Evolutionary conservation across 345 rosid genomes (phyloP).

Genomic region (Brassica rapa): DNA sequence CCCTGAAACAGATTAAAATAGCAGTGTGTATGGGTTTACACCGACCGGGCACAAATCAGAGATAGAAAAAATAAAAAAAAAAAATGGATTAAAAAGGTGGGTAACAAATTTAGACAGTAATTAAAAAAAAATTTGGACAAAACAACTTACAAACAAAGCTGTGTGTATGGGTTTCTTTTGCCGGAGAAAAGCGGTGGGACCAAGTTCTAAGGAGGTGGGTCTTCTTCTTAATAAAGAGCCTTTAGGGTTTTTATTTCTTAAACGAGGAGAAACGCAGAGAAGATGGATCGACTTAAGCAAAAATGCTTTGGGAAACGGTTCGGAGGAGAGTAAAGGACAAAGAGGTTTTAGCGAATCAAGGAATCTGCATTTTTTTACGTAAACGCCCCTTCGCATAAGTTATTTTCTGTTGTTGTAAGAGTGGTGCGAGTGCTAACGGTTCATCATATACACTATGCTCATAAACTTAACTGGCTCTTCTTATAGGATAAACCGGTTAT

Average conservation of each 20-base stretch:
- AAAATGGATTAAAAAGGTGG: background rate
- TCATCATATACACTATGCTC: background rate
- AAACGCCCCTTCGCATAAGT: background rate
- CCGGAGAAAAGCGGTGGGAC: background rate
- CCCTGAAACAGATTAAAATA: conserved; percentile 10
- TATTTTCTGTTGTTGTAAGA: background rate
- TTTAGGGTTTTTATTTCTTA: conserved; percentile 20
- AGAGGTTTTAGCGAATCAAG: background rate
- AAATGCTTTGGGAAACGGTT: conserved; percentile 16
- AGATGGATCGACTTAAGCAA: conserved; percentile 10
- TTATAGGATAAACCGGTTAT: too few relatives aligned
- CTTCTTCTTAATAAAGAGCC: background rate
- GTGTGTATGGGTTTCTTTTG: background rate
- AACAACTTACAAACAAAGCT: conserved; percentile 5
- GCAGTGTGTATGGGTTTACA: background rate
- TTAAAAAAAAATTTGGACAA: background rate
- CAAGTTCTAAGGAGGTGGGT: conserved; percentile 14
- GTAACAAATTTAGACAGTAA: background rate
- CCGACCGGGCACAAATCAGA: background rate
- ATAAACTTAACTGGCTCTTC: background rate
- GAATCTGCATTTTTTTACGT: background rate
- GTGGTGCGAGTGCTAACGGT: background rate
- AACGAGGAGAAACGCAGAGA: background rate
- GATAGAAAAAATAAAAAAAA: background rate
- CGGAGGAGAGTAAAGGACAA: background rate